Conservation (phyloP, 768 basidiomycete genomes). For the Termitomyces sp. region DNA sequence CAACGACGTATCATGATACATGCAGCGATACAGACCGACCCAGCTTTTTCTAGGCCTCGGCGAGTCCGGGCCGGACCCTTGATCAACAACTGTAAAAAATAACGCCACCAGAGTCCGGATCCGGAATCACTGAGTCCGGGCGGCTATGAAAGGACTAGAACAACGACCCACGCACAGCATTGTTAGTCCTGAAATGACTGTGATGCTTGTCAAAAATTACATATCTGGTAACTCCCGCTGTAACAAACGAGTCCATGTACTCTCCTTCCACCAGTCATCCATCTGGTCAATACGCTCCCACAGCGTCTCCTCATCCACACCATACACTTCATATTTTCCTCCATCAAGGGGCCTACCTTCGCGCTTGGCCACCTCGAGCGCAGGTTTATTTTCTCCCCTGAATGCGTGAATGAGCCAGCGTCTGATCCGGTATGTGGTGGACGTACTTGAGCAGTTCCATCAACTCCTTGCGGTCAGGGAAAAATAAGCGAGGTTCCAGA, state of each 20-base stretch:
- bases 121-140: neutral
- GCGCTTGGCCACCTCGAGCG: slow-evolving; percentile 78
- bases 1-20: neutral
- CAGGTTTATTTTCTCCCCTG: slow-evolving; percentile 83
- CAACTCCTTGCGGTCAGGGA: slow-evolving; percentile 79
- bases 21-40: neutral
- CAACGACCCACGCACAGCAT: neutral
- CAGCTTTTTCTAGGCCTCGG: neutral
- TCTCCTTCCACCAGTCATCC: slow-evolving; percentile 93
- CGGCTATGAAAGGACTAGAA: neutral
- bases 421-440: slow-evolving; percentile 2
- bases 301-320: slow-evolving; percentile 78
- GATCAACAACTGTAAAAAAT: neutral
- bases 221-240: slow-evolving; percentile 84
- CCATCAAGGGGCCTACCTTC: slow-evolving; percentile 61
- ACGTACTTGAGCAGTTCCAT: slow-evolving; percentile 73
- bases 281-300: slow-evolving; percentile 82
- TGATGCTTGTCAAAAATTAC: slow-evolving; percentile 21
- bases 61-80: neutral
- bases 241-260: slow-evolving; percentile 81
- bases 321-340: slow-evolving; percentile 84
- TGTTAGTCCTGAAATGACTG: neutral
- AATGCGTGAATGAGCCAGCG: neutral
- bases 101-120: neutral
- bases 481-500: slow-evolving; percentile 84